These are phyloP conservation scores for Pleurotus pulmonarius DNA, from an alignment of 768 basidiomycete genomes.

Conservation along the genomic window DNA sequence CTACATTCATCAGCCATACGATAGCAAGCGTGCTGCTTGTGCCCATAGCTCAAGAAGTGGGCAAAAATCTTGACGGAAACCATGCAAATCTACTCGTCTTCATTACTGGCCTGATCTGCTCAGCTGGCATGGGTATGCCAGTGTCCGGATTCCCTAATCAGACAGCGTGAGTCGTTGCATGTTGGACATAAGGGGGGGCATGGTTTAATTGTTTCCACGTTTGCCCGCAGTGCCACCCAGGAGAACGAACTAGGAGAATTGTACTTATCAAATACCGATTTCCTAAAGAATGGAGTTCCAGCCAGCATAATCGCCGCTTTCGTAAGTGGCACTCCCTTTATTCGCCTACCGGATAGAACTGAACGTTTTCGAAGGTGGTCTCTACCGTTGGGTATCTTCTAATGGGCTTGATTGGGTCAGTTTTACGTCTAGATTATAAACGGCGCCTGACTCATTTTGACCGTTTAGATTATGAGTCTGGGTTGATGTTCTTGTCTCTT, in stretches of 20 bases:
- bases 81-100: constrained; percentile 87
- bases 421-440: constrained; percentile 11
- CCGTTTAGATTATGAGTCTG: too few species aligned
- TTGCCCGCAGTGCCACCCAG: constrained; percentile 69
- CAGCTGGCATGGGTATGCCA: constrained; percentile 96
- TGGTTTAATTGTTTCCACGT: constrained; percentile 5
- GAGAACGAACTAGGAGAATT: constrained; percentile 92
- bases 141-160: constrained; percentile 99
- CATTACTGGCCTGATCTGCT: constrained; percentile 89
- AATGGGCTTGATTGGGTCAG: constrained; percentile 71
- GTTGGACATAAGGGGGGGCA: neutral
- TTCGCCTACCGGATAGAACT: neutral
- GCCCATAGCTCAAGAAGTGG: constrained; percentile 91
- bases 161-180: constrained; percentile 68
- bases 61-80: constrained; percentile 64
- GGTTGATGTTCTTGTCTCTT: too few species aligned
- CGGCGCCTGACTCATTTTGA: neutral
- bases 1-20: constrained; percentile 97
- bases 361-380: constrained; percentile 53
- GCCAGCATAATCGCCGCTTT: constrained; percentile 87
- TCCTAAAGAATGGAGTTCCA: constrained; percentile 91
- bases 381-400: constrained; percentile 81
- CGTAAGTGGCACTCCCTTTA: constrained; percentile 37
- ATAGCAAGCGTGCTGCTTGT: constrained; percentile 97
- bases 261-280: constrained; percentile 83